Conservation (phyloP, 306 rosid genomes). For the Fagus sylvatica region DNA sequence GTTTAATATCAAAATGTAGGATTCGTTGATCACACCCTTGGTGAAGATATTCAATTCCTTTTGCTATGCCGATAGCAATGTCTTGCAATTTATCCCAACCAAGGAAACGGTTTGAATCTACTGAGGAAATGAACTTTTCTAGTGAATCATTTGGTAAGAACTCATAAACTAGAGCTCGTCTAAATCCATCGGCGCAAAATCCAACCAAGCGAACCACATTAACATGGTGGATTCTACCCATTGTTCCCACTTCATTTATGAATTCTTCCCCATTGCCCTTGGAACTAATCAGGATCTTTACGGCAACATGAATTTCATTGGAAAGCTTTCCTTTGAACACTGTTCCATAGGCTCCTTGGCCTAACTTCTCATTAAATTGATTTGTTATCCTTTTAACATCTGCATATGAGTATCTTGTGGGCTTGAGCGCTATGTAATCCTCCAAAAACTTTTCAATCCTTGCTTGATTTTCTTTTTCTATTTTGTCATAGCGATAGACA, state of each 20-base stretch:
- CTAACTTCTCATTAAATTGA: conserved; percentile 32
- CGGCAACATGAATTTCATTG: conserved; percentile 25
- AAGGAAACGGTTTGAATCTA: conserved; percentile 13
- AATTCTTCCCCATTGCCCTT: conserved; percentile 37
- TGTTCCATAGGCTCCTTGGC: conserved; percentile 31
- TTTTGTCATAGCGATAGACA: background rate
- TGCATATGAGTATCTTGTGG: conserved; percentile 28
- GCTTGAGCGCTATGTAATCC: conserved; percentile 30
- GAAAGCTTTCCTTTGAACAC: conserved; percentile 33
- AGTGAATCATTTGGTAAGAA: conserved; percentile 35
- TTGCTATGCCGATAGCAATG: conserved; percentile 35
- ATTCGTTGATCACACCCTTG: conserved; percentile 41
- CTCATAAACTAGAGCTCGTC: conserved; percentile 31
- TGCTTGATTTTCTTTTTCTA: conserved; percentile 16
- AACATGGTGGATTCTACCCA: conserved; percentile 40
- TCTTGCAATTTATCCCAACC: conserved; percentile 39
- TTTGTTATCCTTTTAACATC: conserved; percentile 40
- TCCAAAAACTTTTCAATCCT: conserved; percentile 28
- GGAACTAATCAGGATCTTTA: conserved; percentile 27
- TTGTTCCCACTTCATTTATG: conserved; percentile 42
- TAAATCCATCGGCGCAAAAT: conserved; percentile 34
- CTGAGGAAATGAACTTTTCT: conserved; percentile 30
- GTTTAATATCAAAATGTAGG: conserved; percentile 42
- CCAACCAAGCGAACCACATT: conserved; percentile 38
- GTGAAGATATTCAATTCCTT: conserved; percentile 38